Evolutionary conservation across 345 rosid genomes (phyloP).

Genomic region (Eucalyptus erythrocorys): DNA sequence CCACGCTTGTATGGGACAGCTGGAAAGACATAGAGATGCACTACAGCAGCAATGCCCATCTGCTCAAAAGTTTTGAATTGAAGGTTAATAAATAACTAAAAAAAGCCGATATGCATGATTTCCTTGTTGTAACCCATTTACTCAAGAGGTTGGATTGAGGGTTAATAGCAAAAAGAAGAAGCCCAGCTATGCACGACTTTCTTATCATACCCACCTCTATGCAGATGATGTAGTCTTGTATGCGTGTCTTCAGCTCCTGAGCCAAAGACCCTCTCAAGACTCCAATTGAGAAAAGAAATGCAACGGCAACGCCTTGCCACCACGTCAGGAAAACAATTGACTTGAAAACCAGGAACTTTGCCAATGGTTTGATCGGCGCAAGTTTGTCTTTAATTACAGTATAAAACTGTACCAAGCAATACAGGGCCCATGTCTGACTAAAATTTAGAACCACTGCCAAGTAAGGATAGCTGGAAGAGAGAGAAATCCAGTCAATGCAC

Average conservation of each 20-base stretch:
- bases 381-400: slow-evolving; percentile 75
- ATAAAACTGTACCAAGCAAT: slow-evolving; percentile 96
- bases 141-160: neutral
- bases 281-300: slow-evolving; percentile 89
- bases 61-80: slow-evolving; percentile 8
- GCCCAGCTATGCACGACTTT: neutral
- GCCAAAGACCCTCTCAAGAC: slow-evolving; percentile 79
- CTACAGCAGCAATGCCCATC: slow-evolving; percentile 98
- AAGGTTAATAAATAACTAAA: neutral
- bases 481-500: neutral
- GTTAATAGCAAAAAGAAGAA: neutral
- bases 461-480: slow-evolving; percentile 76
- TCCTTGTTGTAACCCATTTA: slow-evolving; percentile 47
- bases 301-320: slow-evolving; percentile 98
- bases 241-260: slow-evolving; percentile 77
- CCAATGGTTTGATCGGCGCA: slow-evolving; percentile 87
- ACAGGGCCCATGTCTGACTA: slow-evolving; percentile 96
- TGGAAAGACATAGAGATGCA: slow-evolving; percentile 91
- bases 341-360: slow-evolving; percentile 91
- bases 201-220: slow-evolving; percentile 51
- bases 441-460: slow-evolving; percentile 94
- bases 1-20: slow-evolving; percentile 95
- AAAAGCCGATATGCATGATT: neutral
- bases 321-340: slow-evolving; percentile 97
- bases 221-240: slow-evolving; percentile 96